Base-by-base conservation (phyloP, 768 basidiomycete genomes). In the Lentinula aciculospora region DNA sequence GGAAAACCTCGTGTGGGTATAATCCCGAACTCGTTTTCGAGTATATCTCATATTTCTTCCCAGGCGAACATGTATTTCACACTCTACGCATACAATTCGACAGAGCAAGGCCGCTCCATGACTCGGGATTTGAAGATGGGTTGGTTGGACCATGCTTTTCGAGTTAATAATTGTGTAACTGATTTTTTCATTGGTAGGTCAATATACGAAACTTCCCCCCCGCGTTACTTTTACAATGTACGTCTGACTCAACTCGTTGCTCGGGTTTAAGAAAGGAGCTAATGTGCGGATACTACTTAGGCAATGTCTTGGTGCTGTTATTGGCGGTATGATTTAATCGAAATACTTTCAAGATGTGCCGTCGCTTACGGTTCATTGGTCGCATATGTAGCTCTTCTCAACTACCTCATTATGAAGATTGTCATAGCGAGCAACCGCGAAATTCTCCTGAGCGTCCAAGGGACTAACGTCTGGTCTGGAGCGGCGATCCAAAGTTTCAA, bases 371-470 rank as follows among this genome's bases (percentile, higher is more conserved):
- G 23, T 39, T 9, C 37, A 5, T 45, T 62, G 12, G 58, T 12
- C 12, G 19, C 21, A 5, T 13, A 39, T 17, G 21, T 46, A 44
- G 9, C 28, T 9, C 36, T 61, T 29, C 50, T 64, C 29, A 56
- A 61, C 57, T 59, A 70, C 68, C 78, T 84, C 44, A 63, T 86
- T 53, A 84, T 84, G 83, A 83, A 81, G 60, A 75, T 76, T 1
- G 81, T 86, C 58, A 75, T 86, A 64, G 71, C 74, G 51, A 74
- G 67, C 37, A 80, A 84, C 47, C 72, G 75, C 0, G 73, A 76
- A 0, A 79, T 82, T 27, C 66, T 86, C 3, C 68, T 84, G 25
- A 78, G 76, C 4, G 75, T 81, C 0, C 71, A 85, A 62, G 83
- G 83, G 31, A 83, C 84, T 1, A 79, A 81, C 61, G 74, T 81